Evolutionary conservation across 495 filamentous ascomycete genomes (phyloP), one percentile per base, ranked within the genome.

Genomic region (Penicilliopsis zonata): DNA sequence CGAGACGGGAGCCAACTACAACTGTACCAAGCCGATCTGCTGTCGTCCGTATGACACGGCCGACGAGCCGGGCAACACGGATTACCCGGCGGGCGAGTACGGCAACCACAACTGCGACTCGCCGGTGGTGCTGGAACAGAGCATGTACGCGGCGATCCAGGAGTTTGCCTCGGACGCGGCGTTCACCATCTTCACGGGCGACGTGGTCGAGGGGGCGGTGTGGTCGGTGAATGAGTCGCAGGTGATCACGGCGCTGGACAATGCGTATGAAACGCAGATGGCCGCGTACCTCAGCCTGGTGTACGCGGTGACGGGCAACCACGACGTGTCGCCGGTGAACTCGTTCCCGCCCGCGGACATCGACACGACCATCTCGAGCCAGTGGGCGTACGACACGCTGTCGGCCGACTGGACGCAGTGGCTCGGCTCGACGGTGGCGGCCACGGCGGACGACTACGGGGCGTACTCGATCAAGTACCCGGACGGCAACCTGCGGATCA

Each of bases 21-120:
- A 66, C 33, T 74, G 68, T 40, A 52, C 64, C 13, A 71, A 72
- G 39, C 65, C 62, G 6, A 69, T 75, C 38, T 75, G 70, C 42
- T 75, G 70, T 40, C 46, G 70, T 31, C 43, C 53, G 2, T 71
- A 65, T 36, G 58, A 54, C 15, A 40, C 53, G 7, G 43, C 37
- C 0, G 61, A 70, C 41, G 55, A 45, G 2, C 60, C 62, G 0
- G 65, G 59, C 4, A 51, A 53, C 17, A 65, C 42, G 9, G 36
- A 44, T 4, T 55, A 39, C n/a, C 68, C 69, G 2, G 68, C 65
- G 18, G 59, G 64, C 0, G 47, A 44, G 17, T 59, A 61, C 28
- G 70, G 70, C 9, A 58, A 73, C 34, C 42, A 62, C 18, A 51
- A 57, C 5, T 73, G 70, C 39, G 70, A 75, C 33, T 40, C 65